Evolutionary conservation across 495 filamentous ascomycete species (phyloP).

Genomic region (Xanthoparmelia taractica): DNA sequence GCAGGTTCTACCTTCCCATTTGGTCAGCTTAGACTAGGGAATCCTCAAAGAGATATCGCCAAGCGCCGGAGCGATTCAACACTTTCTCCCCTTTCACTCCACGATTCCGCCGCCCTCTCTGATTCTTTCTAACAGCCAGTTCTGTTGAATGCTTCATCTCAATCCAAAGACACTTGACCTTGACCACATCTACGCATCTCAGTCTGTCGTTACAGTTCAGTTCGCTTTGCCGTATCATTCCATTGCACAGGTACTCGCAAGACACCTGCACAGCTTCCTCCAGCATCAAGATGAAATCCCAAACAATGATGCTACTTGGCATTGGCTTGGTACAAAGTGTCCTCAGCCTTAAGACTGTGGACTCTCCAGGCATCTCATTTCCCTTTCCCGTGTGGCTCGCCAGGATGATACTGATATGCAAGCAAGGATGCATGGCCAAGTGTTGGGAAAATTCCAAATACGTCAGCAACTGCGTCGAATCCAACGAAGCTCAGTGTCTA

Average conservation of each 20-base stretch:
- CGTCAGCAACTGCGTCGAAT: slow-evolving; percentile 28
- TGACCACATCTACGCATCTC: background rate
- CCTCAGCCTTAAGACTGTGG: background rate
- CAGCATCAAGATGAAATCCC: slow-evolving; percentile 11
- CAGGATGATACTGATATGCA: slow-evolving; percentile 4
- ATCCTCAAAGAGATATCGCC: background rate
- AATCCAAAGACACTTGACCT: background rate
- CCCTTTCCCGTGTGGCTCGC: background rate
- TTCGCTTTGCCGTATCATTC: background rate
- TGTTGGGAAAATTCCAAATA: slow-evolving; percentile 39
- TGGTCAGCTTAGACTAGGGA: background rate
- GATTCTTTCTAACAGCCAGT: background rate
- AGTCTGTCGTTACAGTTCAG: slow-evolving; percentile 7
- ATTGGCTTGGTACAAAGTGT: slow-evolving; percentile 9
- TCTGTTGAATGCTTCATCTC: background rate
- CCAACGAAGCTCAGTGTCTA: slow-evolving; percentile 28
- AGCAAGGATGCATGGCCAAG: slow-evolving; percentile 22
- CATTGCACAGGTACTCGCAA: background rate
- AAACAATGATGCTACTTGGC: slow-evolving; percentile 1
- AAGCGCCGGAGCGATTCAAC: background rate
- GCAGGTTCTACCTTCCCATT: slow-evolving; percentile 15
- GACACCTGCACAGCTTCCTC: slow-evolving; percentile 1
- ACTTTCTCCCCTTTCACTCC: slow-evolving; percentile 6
- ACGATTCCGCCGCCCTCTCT: background rate
- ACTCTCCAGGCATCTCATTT: slow-evolving; percentile 9